Base-by-base conservation (phyloP, 1,284 basidiomycete species). In the Apiotrichum domesticum region DNA sequence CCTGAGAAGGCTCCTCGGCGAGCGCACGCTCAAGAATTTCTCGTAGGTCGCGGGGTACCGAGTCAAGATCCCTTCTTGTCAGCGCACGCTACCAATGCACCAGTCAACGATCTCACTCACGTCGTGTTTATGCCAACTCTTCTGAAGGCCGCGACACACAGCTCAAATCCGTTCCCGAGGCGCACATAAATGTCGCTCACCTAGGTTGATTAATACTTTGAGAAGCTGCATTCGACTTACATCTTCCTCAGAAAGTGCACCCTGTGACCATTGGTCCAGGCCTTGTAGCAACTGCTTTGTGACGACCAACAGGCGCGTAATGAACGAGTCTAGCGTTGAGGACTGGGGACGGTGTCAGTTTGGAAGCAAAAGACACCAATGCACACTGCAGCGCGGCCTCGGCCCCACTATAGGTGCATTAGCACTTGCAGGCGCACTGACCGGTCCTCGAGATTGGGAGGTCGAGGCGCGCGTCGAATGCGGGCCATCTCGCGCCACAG, bases 151-250 rank as follows among this genome's bases (percentile, higher is more conserved):
- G 86, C 83, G 41, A 94, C 90, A 33, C 93, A 93, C 15, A 86
- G 84, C 73, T 97, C 97, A 80, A 98, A 98, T 70, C 97, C 94
- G 75, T 98, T 98, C 21, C 95, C 95, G 15, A 98, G 81, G 48
- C 87, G 84, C 53, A 98, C 96, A 75, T 98, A 98, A 56, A 96
- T 88, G 75, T 98, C 91, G 79, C 92, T 96, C 65, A 98, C 93
- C 66, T 90, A 80, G 11, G 29, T 3, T n/a, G 29, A 35, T n/a
- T 51, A 51, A 29, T 47, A 21, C 52, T 29, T 1, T 7, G 3
- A 34, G 33, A 14, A 37, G 40, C 6, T 21, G 35, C 5, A 7
- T 8, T 39, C 4, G 2, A 66, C 74, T 57, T 49, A 77, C 77
- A 52, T 71, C 73, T 34, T 79, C 80, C 71, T 98, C 95, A 54